These are phyloP conservation scores for Talaromyces sp. DNA, from an alignment of 2,329 filamentous ascomycete genomes.

Conservation along the genomic window DNA sequence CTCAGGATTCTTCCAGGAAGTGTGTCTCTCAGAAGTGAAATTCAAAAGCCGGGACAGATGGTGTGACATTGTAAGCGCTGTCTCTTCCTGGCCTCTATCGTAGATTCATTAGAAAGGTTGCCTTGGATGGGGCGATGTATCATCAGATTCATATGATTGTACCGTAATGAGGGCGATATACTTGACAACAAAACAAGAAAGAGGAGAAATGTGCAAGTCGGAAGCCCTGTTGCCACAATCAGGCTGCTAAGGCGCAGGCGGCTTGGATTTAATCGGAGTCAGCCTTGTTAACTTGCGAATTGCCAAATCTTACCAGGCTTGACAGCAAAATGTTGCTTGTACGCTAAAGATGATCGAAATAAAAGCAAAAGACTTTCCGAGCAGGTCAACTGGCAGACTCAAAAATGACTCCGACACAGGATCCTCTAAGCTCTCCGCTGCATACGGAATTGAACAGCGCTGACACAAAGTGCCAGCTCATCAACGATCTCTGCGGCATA, in stretches of 20 bases:
- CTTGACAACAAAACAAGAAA: not conserved
- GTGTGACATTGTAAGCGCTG: too few relatives aligned
- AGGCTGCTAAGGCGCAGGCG: not conserved
- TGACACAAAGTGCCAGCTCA: not conserved
- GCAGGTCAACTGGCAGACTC: not conserved
- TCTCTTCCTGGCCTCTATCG: too few relatives aligned
- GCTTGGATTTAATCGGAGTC: not conserved
- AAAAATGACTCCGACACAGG: not conserved
- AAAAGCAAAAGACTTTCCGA: not conserved
- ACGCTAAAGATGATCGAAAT: not conserved
- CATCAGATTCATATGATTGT: too few relatives aligned
- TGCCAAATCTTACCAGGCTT: not conserved
- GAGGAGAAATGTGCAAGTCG: too few relatives aligned
- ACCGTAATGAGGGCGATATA: too few relatives aligned
- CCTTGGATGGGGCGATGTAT: not conserved
- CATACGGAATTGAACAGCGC: not conserved
- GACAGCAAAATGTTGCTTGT: not conserved
- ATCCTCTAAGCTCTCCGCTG: not conserved
- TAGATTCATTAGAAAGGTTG: not conserved
- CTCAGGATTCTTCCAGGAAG: not conserved
- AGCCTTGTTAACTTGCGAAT: not conserved
- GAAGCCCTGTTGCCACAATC: not conserved
- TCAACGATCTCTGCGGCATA: not conserved
- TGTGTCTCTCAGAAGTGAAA: too few relatives aligned
- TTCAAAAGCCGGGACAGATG: too few relatives aligned